Evolutionary conservation across 2,329 filamentous ascomycete species (phyloP), one percentile per base, ranked within the genome.

Genomic region (Colletotrichum sojae): DNA sequence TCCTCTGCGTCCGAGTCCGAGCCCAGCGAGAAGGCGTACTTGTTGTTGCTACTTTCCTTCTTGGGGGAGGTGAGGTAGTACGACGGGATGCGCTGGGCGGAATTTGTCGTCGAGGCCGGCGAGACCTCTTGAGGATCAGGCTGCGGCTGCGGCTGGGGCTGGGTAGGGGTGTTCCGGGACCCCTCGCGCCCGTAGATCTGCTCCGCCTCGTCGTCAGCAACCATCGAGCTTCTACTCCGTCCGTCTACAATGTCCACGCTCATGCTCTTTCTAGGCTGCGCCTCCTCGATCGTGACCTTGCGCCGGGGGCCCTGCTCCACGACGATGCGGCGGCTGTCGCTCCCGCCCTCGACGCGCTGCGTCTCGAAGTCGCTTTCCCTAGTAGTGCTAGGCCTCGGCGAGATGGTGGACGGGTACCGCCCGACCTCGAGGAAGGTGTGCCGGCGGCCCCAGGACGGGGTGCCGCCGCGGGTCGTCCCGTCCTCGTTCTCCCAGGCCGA

Each of bases 121-220:
- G 54, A 39, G 25, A 20, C 12, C 8, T 52, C 6, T 22, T 13
- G 31, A 31, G 39, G 43, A 27, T 12, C 18, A 27, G 4, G 36
- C 36, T 18, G 18, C 54, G 13, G 39, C 39, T 25, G 22, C 25
- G 25, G 31, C 31, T 36, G 31, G 10, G 27, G 27, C 27, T 5
- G 27, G 27, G 31, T 1, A 2, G 31, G 9, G 22, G 36, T 20
- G 36, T 64, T 40, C 52, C 63, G 63, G 16, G 27, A 54, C 3
- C 63, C 63, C 18, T 56, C 61, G 4, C 63, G 48, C 8, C 63
- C 49, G 63, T 66, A 66, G 40, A 66, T 66, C 63, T 66, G 63
- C 6, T 31, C 2, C 27, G 6, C 13, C 36, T n/a, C 8, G 31
- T 36, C 31, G 31, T 36, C 10, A 36, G 31, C 4, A 3, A 13